Conservation (phyloP, 1,284 basidiomycete genomes). For the Rhodotorula sp. region DNA sequence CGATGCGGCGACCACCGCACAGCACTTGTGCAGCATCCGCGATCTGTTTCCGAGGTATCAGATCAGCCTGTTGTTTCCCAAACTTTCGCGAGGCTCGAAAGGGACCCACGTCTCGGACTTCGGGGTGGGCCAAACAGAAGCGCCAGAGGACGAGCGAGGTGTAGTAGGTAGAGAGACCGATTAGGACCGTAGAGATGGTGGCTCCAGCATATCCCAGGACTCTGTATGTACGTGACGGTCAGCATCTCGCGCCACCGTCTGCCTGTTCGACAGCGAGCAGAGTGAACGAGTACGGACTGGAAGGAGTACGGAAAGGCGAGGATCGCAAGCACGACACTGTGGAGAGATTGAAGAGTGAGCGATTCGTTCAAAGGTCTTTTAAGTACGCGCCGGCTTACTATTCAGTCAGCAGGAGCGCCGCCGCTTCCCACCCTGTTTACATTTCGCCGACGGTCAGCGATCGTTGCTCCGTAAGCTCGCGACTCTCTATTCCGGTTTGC, state of each 20-base stretch:
- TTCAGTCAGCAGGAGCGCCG: slow-evolving; percentile 26
- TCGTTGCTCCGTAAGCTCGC: no score
- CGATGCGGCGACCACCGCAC: slow-evolving; percentile 9
- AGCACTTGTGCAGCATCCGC: slow-evolving; percentile 64
- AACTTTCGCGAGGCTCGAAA: neutral
- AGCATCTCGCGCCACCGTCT: neutral
- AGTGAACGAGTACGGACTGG: slow-evolving; percentile 47
- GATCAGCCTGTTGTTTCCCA: no score
- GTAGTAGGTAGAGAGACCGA: slow-evolving; percentile 48
- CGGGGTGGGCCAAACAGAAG: slow-evolving; percentile 63
- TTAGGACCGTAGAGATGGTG: slow-evolving; percentile 18
- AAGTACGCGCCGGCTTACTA: slow-evolving; percentile 5
- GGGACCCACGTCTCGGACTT: slow-evolving; percentile 46
- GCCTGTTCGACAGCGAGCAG: no score
- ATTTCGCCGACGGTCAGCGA: no score
- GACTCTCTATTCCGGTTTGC: no score
- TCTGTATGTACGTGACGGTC: neutral
- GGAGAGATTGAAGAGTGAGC: neutral
- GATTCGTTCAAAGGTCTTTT: neutral
- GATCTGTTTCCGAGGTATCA: slow-evolving; percentile 50
- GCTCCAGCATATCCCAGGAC: slow-evolving; percentile 19
- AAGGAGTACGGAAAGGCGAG: slow-evolving; percentile 60
- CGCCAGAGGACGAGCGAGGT: slow-evolving; percentile 58
- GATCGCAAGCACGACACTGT: slow-evolving; percentile 50
- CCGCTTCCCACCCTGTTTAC: slow-evolving; percentile 18